These are phyloP conservation scores for Neofusicoccum ribis DNA, from an alignment of 2,329 filamentous ascomycete species.

Conservation along the genomic window DNA sequence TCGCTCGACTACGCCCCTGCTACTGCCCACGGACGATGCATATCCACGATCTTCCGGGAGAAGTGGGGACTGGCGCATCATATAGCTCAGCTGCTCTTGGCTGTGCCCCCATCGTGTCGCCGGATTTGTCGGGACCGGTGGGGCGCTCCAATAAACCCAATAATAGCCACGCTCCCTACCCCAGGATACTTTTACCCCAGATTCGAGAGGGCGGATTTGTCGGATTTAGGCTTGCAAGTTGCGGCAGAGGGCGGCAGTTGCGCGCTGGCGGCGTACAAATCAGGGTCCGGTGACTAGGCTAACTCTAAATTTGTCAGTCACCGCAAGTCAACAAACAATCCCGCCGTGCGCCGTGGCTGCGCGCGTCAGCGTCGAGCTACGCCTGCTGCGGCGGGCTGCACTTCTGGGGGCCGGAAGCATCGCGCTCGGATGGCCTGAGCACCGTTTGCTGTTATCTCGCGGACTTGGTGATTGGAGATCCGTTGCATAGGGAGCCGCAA, in stretches of 20 bases:
- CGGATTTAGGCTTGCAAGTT: constrained; percentile 3
- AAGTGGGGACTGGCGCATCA: neutral
- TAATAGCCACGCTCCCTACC: neutral
- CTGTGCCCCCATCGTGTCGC: neutral
- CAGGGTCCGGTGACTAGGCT: neutral
- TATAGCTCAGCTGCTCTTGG: neutral
- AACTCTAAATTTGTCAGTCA: constrained; percentile 5
- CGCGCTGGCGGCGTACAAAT: neutral
- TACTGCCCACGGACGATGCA: neutral
- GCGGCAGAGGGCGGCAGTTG: neutral
- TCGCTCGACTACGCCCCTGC: neutral
- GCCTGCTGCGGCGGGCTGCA: neutral
- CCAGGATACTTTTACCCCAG: constrained; percentile 10
- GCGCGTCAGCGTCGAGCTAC: neutral
- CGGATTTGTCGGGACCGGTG: constrained; percentile 5
- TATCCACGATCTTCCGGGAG: neutral
- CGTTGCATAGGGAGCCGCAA: neutral
- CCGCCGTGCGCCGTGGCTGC: no score
- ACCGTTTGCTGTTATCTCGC: neutral
- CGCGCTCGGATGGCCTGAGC: neutral
- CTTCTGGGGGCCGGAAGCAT: neutral
- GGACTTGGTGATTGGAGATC: neutral
- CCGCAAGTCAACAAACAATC: no score
- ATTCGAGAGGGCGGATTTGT: constrained; percentile 12
- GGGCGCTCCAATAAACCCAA: neutral